Percentiles rank a stretch among this genome's conserved stretches.
Conservation (phyloP, 257 asterid species). For the Primulina tabacum region DNA sequence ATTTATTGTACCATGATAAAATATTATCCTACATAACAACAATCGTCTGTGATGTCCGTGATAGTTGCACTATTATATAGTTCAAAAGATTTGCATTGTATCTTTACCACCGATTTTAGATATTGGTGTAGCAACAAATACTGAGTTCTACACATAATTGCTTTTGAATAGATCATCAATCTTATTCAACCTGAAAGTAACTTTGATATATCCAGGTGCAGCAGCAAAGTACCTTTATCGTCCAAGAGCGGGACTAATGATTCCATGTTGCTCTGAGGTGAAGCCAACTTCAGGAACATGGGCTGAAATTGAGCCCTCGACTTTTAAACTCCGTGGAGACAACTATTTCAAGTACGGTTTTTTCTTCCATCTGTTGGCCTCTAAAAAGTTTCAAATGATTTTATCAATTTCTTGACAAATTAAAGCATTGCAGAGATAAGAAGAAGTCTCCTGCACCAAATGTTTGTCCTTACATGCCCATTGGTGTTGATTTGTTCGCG, state of each 20-base stretch:
- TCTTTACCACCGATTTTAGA: too few relatives aligned
- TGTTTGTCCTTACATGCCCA: slow-evolving; percentile 57
- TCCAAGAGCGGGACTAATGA: slow-evolving; percentile 69
- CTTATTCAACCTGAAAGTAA: slow-evolving; percentile 6
- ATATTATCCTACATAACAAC: neutral
- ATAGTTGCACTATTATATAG: neutral
- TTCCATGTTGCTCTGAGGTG: slow-evolving; percentile 60
- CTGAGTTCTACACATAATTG: neutral
- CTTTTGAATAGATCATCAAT: neutral
- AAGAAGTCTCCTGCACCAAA: slow-evolving; percentile 77
- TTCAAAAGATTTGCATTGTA: neutral
- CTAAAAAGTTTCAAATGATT: neutral
- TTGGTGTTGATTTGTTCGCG: slow-evolving; percentile 76
- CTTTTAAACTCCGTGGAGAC: slow-evolving; percentile 71
- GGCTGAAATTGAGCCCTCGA: slow-evolving; percentile 66
- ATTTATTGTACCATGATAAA: neutral
- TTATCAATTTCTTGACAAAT: slow-evolving; percentile 17
- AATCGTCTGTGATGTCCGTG: neutral
- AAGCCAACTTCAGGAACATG: slow-evolving; percentile 63
- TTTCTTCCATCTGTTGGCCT: slow-evolving; percentile 2
- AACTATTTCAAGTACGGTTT: slow-evolving; percentile 58
- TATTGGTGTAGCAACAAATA: neutral
- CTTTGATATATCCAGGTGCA: slow-evolving; percentile 40
- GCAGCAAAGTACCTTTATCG: slow-evolving; percentile 58
- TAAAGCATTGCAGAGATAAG: slow-evolving; percentile 64